Evolutionary conservation across 441 rosid species (phyloP).

Genomic region (Adansonia gregorii): DNA sequence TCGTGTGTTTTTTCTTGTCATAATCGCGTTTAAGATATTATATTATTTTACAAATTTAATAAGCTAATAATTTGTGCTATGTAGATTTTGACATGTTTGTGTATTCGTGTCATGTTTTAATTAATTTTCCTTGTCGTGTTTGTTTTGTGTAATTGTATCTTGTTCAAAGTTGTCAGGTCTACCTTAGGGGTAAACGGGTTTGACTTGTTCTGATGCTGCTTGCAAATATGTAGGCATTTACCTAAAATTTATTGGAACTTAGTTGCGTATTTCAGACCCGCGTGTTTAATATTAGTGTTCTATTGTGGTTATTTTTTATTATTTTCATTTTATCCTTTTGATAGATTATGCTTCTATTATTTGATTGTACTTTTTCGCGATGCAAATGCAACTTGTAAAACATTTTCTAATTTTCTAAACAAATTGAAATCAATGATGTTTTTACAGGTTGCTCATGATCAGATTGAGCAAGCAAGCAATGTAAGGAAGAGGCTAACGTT

Average conservation of each 20-base stretch:
- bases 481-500: slow-evolving; percentile 49
- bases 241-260: no score
- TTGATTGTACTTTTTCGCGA: not conserved
- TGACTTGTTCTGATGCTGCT: not conserved
- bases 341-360: not conserved
- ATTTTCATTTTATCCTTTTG: not conserved
- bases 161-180: no score
- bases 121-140: no score
- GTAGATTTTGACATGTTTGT: no score
- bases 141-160: no score
- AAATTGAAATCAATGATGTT: not conserved
- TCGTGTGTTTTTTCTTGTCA: no score
- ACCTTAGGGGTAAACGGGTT: not conserved
- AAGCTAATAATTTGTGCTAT: no score
- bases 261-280: not conserved
- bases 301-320: not conserved
- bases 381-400: not conserved
- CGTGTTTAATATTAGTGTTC: not conserved
- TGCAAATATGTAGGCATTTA: slow-evolving; percentile 2
- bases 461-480: slow-evolving; percentile 49
- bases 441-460: slow-evolving; percentile 56
- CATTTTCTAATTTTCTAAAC: not conserved
- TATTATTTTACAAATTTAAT: no score
- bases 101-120: no score
- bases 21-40: no score